Conservation (phyloP, 2,329 filamentous ascomycete species). For the Malbranchea cinnamomea region DNA sequence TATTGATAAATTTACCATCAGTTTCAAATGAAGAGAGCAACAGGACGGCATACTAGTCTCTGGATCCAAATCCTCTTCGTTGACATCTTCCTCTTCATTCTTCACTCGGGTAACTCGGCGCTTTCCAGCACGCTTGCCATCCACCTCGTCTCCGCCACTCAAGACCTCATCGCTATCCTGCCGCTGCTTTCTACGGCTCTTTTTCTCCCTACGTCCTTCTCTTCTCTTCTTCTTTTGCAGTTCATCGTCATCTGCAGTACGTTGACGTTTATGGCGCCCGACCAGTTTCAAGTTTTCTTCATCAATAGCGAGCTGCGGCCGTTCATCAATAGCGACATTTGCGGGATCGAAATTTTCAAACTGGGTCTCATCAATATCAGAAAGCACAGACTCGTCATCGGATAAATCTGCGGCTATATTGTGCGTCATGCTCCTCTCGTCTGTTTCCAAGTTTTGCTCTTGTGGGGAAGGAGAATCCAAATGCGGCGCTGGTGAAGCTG, state of each 20-base stretch:
- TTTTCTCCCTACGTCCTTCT: slow-evolving; percentile 40
- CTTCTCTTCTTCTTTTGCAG: slow-evolving; percentile 57
- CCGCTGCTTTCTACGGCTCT: slow-evolving; percentile 57
- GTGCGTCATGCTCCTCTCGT: slow-evolving; percentile 9
- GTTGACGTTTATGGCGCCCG: slow-evolving; percentile 49
- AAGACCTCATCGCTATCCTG: slow-evolving; percentile 43
- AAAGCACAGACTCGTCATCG: slow-evolving; percentile 47
- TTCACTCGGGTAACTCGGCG: slow-evolving; percentile 31
- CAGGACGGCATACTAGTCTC: slow-evolving; percentile 52
- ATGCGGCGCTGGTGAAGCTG: slow-evolving; percentile 22
- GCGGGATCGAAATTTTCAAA: slow-evolving; percentile 50
- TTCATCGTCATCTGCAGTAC: slow-evolving; percentile 43
- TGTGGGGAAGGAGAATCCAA: slow-evolving; percentile 9
- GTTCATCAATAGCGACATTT: slow-evolving; percentile 46
- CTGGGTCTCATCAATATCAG: slow-evolving; percentile 50
- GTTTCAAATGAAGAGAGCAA: slow-evolving; percentile 1
- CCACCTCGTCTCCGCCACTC: slow-evolving; percentile 36
- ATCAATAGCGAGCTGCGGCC: slow-evolving; percentile 43
- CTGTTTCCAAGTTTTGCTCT: slow-evolving; percentile 8
- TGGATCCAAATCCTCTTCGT: slow-evolving; percentile 66
- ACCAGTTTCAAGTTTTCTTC: slow-evolving; percentile 46
- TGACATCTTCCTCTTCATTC: slow-evolving; percentile 43
- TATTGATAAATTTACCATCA: slow-evolving; percentile 3
- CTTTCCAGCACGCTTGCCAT: slow-evolving; percentile 39
- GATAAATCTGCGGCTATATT: slow-evolving; percentile 29